Conservation (phyloP, 1,284 basidiomycete genomes). For the Apiotrichum laibachii region DNA sequence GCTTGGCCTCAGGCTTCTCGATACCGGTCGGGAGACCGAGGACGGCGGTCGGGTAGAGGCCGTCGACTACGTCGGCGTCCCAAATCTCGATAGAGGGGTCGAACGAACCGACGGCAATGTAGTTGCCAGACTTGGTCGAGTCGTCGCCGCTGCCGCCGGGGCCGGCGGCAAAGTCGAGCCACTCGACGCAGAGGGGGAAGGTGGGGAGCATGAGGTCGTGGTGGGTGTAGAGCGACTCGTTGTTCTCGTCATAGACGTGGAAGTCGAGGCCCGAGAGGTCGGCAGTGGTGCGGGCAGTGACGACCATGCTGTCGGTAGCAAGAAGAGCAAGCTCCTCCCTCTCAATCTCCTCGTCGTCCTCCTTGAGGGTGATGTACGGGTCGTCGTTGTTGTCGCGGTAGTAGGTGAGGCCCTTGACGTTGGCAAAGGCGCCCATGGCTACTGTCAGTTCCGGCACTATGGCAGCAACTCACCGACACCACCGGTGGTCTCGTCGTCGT, state of each 20-base stretch:
- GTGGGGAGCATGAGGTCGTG: slow-evolving; percentile 98
- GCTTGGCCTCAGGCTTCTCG: slow-evolving; percentile 72
- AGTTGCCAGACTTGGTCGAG: slow-evolving; percentile 63
- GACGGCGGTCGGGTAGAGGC: slow-evolving; percentile 89
- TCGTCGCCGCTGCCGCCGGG: slow-evolving; percentile 42
- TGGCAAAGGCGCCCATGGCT: slow-evolving; percentile 88
- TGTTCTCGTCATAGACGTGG: slow-evolving; percentile 86
- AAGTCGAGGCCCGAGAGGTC: slow-evolving; percentile 94
- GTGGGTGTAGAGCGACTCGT: slow-evolving; percentile 93
- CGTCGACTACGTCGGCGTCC: slow-evolving; percentile 90
- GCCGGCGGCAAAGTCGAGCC: slow-evolving; percentile 79
- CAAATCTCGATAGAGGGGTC: slow-evolving; percentile 99
- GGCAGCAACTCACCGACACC: slow-evolving; percentile 56
- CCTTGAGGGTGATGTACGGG: slow-evolving; percentile 94
- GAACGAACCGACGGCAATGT: slow-evolving; percentile 93
- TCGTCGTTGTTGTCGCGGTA: slow-evolving; percentile 91
- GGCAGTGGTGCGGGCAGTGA: slow-evolving; percentile 93
- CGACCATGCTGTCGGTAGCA: slow-evolving; percentile 87
- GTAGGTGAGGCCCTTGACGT: slow-evolving; percentile 90
- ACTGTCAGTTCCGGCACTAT: neutral
- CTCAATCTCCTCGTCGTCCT: slow-evolving; percentile 77
- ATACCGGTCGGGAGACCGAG: slow-evolving; percentile 68
- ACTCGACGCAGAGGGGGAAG: slow-evolving; percentile 97
- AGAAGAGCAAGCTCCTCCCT: slow-evolving; percentile 86
- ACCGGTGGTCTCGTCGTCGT: slow-evolving; percentile 75